Base-by-base conservation (phyloP, 1,284 basidiomycete genomes). In the Trichosporon sp. region DNA sequence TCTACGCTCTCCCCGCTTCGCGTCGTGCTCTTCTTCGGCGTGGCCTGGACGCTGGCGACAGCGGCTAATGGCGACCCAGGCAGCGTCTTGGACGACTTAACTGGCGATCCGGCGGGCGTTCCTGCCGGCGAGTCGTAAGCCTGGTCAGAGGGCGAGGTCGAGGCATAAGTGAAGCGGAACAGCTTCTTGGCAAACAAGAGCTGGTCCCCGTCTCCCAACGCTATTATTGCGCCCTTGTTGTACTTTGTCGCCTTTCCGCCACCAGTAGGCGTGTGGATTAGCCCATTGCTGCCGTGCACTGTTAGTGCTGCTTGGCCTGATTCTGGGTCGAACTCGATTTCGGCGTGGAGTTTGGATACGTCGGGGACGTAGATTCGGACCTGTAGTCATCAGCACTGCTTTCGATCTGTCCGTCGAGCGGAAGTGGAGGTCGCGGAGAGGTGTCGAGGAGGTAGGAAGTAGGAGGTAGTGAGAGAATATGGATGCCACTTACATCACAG, bases 361-460 rank as follows among this genome's bases (percentile, higher is more conserved):
- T 80, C 78, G 3, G 71, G 69, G 21, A 72, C 74, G 66, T 81
- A 78, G 27, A 81, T 66, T 14, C 79, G 73, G 21, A 79, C 69
- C 77, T 78, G 56, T 6, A 6, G 27, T n/a, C 14, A 64, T 61
- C 25, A 65, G 61, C 25, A 16, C 31, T 23, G n/a, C n/a, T n/a
- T n/a, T n/a, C n/a, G n/a, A n/a, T n/a, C n/a, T n/a, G n/a, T n/a
- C n/a, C n/a, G n/a, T n/a, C n/a, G n/a, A n/a, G n/a, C n/a, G n/a
- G n/a, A n/a, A n/a, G n/a, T n/a, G n/a, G n/a, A n/a, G n/a, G n/a
- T n/a, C n/a, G n/a, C n/a, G n/a, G n/a, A n/a, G n/a, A n/a, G n/a
- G n/a, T n/a, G n/a, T n/a, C n/a, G n/a, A n/a, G n/a, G n/a, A n/a
- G n/a, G n/a, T n/a, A n/a, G n/a, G n/a, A n/a, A n/a, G n/a, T n/a